phyloP scores from a whole-genome alignment of 495 filamentous ascomycete genomes.

The Immersiella caudata region DNA sequence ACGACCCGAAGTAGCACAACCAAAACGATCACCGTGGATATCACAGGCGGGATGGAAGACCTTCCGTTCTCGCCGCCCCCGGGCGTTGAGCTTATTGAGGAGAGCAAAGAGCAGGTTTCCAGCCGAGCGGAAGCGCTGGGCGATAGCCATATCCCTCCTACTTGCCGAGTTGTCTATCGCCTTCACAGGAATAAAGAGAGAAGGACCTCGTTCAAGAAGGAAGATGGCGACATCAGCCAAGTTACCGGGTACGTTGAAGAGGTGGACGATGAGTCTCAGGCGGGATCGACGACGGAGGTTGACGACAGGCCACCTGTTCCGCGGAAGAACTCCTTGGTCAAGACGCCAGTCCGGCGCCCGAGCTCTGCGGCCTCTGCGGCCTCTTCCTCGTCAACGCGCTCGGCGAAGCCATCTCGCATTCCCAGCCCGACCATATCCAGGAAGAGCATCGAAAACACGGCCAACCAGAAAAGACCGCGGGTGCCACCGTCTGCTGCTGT shows the following conservation, averaged over 20 bases:
- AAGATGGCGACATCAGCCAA: slow-evolving; percentile 38
- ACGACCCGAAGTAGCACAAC: slow-evolving; percentile 65
- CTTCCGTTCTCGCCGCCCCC: slow-evolving; percentile 65
- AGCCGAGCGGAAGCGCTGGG: neutral
- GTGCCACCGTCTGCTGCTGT: slow-evolving; percentile 32
- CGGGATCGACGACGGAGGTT: slow-evolving; percentile 16
- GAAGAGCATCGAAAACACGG: slow-evolving; percentile 33
- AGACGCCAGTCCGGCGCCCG: slow-evolving; percentile 16
- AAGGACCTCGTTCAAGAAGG: slow-evolving; percentile 41
- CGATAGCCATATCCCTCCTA: slow-evolving; percentile 13
- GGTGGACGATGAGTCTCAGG: slow-evolving; percentile 29
- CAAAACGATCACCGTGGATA: slow-evolving; percentile 73
- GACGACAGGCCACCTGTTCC: slow-evolving; percentile 29
- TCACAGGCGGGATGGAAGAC: slow-evolving; percentile 63
- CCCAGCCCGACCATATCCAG: slow-evolving; percentile 18
- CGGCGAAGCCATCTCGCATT: slow-evolving; percentile 20
- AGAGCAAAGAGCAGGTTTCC: slow-evolving; percentile 33
- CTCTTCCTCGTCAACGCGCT: slow-evolving; percentile 20
- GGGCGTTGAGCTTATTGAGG: slow-evolving; percentile 66
- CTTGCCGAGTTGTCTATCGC: slow-evolving; percentile 34
- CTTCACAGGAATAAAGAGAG: slow-evolving; percentile 42
- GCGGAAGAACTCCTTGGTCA: slow-evolving; percentile 23
- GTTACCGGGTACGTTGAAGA: slow-evolving; percentile 33
- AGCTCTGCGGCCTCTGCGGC: slow-evolving; percentile 22
- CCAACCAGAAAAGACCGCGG: slow-evolving; percentile 51